Evolutionary conservation across 2,329 filamentous ascomycete genomes (phyloP).

Genomic region (Scedosporium aurantiacum): DNA sequence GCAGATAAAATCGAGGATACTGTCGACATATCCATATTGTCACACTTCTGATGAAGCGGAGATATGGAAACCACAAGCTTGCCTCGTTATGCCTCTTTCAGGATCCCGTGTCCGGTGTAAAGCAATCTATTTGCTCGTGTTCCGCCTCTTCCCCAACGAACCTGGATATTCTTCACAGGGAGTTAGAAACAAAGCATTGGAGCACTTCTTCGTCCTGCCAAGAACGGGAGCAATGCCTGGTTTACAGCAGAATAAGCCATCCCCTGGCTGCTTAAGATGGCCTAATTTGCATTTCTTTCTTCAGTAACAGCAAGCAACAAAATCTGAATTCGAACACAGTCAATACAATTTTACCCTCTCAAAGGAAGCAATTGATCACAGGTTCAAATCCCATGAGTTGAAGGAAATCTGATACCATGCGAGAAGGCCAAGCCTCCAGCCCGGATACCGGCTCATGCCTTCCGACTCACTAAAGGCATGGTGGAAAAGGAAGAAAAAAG

Average conservation of each 20-base stretch:
- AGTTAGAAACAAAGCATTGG: not conserved
- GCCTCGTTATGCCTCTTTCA: not conserved
- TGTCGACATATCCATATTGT: too few species aligned
- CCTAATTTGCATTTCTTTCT: too few species aligned
- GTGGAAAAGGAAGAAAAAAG: not conserved
- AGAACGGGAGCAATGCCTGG: not conserved
- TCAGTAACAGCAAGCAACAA: too few species aligned
- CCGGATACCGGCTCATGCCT: not conserved
- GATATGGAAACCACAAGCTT: too few species aligned
- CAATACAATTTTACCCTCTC: too few species aligned
- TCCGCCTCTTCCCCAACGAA: not conserved
- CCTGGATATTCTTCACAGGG: not conserved
- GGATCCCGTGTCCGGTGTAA: not conserved
- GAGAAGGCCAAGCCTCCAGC: not conserved
- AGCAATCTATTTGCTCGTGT: not conserved
- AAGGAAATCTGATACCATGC: not conserved
- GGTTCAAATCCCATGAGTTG: too few species aligned
- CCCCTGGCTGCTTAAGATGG: too few species aligned
- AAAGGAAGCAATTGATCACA: too few species aligned
- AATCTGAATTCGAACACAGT: too few species aligned
- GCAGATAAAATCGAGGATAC: too few species aligned
- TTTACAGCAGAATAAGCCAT: not conserved
- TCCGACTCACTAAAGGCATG: not conserved
- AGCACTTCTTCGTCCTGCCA: not conserved
- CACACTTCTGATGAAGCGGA: too few species aligned